These are phyloP conservation scores for Thalassiosira profunda DNA, from an alignment of 108 stramenopile genomes.

Conservation along the genomic window DNA sequence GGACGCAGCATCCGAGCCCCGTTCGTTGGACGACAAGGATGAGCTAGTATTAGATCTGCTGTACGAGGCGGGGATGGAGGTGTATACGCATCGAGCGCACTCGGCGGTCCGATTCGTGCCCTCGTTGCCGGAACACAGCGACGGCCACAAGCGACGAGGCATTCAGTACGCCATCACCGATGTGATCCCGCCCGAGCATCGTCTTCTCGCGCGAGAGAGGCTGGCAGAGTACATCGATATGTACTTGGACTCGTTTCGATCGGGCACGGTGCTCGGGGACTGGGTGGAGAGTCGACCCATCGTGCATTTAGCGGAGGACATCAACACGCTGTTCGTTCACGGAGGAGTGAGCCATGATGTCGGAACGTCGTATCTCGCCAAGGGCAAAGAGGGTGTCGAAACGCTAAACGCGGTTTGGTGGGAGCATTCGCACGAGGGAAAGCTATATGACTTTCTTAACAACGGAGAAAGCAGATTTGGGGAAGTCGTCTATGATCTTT, in stretches of 20 bases:
- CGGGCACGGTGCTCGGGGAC: conserved; percentile 46
- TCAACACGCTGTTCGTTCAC: conserved; percentile 58
- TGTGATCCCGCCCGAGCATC: conserved; percentile 50
- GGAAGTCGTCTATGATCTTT: conserved; percentile 49
- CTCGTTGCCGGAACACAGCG: conserved; percentile 12
- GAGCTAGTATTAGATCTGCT: conserved; percentile 57
- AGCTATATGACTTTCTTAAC: conserved; percentile 45
- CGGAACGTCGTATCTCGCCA: conserved; percentile 9
- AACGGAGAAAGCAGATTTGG: conserved; percentile 18
- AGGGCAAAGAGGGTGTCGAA: conserved; percentile 46
- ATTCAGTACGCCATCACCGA: conserved; percentile 51
- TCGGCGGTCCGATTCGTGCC: conserved; percentile 36
- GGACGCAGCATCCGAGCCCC: background rate
- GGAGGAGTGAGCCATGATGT: conserved; percentile 50
- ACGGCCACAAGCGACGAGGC: conserved; percentile 1
- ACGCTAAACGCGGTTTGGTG: conserved; percentile 32
- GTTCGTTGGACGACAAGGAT: conserved; percentile 46
- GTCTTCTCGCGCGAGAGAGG: conserved; percentile 40
- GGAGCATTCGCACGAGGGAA: conserved; percentile 42
- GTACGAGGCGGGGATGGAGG: conserved; percentile 59
- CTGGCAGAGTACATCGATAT: conserved; percentile 47
- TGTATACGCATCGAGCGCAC: conserved; percentile 44
- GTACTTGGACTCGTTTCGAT: conserved; percentile 54
- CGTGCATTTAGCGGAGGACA: conserved; percentile 29
- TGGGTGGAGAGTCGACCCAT: conserved; percentile 61